A percentile compares a stretch with the other conserved stretches of the same genome.
phyloP scores from a whole-genome alignment of 2,329 filamentous ascomycete genomes.

The Pseudogymnoascus sp. region DNA sequence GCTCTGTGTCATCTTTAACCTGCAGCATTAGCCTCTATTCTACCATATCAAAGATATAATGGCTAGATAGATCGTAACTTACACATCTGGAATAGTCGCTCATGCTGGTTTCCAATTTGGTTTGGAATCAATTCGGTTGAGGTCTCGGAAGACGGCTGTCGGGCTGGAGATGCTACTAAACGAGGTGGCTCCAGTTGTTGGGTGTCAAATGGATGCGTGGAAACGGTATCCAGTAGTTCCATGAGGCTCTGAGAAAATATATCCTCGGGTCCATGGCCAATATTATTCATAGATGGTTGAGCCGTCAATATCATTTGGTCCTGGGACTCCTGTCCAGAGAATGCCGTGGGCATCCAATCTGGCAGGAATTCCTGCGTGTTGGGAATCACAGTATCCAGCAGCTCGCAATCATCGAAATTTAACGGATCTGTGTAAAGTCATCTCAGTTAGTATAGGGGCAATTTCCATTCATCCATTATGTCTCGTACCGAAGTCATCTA shows the following conservation, averaged over 20 bases:
- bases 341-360: background rate
- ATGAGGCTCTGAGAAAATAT: background rate
- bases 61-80: background rate
- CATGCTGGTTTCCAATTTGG: slow-evolving; percentile 1
- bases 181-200: slow-evolving; percentile 2
- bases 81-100: slow-evolving; percentile 1
- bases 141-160: background rate
- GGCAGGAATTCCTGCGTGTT: background rate
- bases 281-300: slow-evolving; percentile 1
- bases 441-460: background rate
- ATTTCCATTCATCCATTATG: background rate
- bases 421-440: background rate
- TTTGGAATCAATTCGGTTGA: background rate
- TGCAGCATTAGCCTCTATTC: slow-evolving; percentile 4
- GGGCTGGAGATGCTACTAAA: background rate
- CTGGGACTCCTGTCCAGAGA: background rate
- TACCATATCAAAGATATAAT: background rate
- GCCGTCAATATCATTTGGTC: background rate
- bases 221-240: background rate
- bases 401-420: background rate
- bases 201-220: background rate
- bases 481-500: background rate
- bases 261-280: background rate
- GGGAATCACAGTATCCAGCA: background rate
- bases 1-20: slow-evolving; percentile 29